phyloP scores from a whole-genome alignment of 768 basidiomycete species.

The Lentinus tigrinus region DNA sequence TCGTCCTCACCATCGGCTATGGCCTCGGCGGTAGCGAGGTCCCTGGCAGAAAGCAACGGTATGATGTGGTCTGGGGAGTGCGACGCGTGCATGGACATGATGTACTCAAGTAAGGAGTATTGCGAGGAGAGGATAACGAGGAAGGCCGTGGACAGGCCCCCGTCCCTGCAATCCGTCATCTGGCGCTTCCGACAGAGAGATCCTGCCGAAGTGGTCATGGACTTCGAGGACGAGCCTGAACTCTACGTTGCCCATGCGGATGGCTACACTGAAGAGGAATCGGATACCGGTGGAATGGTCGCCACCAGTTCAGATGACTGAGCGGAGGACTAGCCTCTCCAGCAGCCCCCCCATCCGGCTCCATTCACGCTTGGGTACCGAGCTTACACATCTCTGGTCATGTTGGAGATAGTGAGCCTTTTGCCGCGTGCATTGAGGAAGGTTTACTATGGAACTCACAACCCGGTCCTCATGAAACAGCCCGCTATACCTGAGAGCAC shows the following conservation, averaged over 20 bases:
- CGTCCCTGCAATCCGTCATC: slow-evolving; percentile 6
- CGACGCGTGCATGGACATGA: slow-evolving; percentile 15
- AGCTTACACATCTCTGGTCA: no score
- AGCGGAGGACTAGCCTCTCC: no score
- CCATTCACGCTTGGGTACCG: no score
- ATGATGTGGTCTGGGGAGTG: slow-evolving; percentile 16
- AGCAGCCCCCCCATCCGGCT: no score
- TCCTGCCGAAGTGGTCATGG: not conserved
- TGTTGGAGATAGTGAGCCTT: no score
- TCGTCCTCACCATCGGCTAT: slow-evolving; percentile 9
- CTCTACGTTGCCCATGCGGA: no score
- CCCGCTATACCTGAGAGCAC: no score
- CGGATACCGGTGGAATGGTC: no score
- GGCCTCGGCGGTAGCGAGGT: slow-evolving; percentile 1
- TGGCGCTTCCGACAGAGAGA: slow-evolving; percentile 15
- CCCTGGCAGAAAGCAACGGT: slow-evolving; percentile 1
- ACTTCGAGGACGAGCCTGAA: slow-evolving; percentile 2
- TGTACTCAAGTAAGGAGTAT: slow-evolving; percentile 9
- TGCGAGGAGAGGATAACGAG: slow-evolving; percentile 5
- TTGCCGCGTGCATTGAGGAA: no score
- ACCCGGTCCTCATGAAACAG: no score
- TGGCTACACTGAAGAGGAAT: not conserved
- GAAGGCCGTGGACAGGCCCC: slow-evolving; percentile 7
- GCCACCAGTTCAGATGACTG: no score
- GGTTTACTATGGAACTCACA: no score